These are phyloP conservation scores for Jasminum sambac DNA, from an alignment of 257 asterid species.

Conservation along the genomic window DNA sequence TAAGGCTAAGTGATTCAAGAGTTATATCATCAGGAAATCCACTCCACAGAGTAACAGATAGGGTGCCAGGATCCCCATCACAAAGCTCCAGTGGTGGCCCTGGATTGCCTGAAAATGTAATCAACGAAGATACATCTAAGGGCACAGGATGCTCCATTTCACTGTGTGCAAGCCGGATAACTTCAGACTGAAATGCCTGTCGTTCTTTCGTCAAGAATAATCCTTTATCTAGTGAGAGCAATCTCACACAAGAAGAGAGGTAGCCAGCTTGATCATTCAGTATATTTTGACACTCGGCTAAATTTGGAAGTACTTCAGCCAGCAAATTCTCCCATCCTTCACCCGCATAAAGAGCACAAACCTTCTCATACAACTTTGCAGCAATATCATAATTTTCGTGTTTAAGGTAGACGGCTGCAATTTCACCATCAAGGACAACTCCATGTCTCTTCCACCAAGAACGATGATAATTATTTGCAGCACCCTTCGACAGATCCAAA, in stretches of 20 bases:
- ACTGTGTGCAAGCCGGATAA: constrained; percentile 90
- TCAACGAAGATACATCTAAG: constrained; percentile 85
- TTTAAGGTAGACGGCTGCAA: constrained; percentile 89
- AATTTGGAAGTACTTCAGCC: constrained; percentile 93
- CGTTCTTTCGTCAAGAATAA: constrained; percentile 83
- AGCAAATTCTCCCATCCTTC: constrained; percentile 98
- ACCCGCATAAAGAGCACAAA: constrained; percentile 98
- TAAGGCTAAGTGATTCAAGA: constrained; percentile 90
- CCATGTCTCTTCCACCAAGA: constrained; percentile 99
- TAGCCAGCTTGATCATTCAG: constrained; percentile 96
- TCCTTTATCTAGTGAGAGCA: constrained; percentile 84
- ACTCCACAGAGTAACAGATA: constrained; percentile 87
- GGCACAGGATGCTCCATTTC: constrained; percentile 98
- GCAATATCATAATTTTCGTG: constrained; percentile 79
- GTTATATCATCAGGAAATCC: constrained; percentile 97
- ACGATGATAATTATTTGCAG: constrained; percentile 88
- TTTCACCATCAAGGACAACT: constrained; percentile 98
- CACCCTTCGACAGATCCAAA: constrained; percentile 92
- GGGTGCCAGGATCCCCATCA: constrained; percentile 95
- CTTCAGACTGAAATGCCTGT: constrained; percentile 94
- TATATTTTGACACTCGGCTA: constrained; percentile 94
- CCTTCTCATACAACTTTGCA: constrained; percentile 94
- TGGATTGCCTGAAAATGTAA: constrained; percentile 89
- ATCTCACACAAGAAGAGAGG: constrained; percentile 93
- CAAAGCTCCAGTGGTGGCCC: constrained; percentile 93